phyloP scores from a whole-genome alignment of 768 basidiomycete genomes.

The Cystobasidium onofrii region DNA sequence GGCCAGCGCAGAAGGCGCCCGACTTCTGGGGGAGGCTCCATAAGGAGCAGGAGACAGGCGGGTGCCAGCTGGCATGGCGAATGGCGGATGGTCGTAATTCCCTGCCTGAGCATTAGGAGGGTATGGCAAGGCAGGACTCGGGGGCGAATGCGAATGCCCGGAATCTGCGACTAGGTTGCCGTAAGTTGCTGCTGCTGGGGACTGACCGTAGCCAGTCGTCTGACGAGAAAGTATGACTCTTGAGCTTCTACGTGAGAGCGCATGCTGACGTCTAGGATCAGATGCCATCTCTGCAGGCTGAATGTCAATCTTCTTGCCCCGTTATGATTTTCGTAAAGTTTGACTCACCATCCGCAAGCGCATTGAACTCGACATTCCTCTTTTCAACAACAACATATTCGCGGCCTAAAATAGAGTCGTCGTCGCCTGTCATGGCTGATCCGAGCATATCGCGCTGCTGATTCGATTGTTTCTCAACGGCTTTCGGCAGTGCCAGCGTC shows the following conservation, averaged over 20 bases:
- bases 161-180: neutral
- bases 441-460: conserved; percentile 10
- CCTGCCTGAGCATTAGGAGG: conserved; percentile 37
- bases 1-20: conserved; percentile 30
- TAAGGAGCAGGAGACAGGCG: conserved; percentile 39
- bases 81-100: conserved; percentile 34
- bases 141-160: conserved; percentile 31
- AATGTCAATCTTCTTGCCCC: too few relatives aligned
- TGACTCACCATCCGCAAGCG: conserved; percentile 73
- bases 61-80: conserved; percentile 34
- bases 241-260: conserved; percentile 44
- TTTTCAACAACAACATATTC: conserved; percentile 96
- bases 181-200: conserved; percentile 40
- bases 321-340: too few relatives aligned
- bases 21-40: conserved; percentile 40
- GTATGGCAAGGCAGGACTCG: conserved; percentile 45
- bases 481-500: neutral
- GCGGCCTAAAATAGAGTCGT: conserved; percentile 50
- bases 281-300: conserved; percentile 47
- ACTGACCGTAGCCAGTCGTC: conserved; percentile 6
- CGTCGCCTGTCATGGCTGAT: conserved; percentile 21
- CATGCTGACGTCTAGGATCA: conserved; percentile 43
- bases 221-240: conserved; percentile 39
- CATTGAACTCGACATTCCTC: conserved; percentile 82
- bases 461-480: neutral